A percentile compares a stretch with the other conserved stretches of the same genome.
Conservation (phyloP, 2,329 filamentous ascomycete species). For the Sclerotinia borealis region DNA sequence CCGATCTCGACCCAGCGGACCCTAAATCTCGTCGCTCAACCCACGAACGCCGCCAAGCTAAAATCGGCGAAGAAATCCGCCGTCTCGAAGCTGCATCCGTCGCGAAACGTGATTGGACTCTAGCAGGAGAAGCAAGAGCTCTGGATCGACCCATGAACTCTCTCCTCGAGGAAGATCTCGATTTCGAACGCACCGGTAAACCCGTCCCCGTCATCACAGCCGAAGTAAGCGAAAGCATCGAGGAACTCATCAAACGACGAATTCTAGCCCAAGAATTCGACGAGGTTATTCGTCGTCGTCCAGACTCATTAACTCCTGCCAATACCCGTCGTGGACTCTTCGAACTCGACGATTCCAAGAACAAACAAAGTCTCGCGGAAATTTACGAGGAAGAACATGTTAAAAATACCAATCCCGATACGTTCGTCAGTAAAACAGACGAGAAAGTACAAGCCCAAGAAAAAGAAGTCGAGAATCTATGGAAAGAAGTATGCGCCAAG, state of each 20-base stretch:
- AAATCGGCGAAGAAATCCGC: constrained; percentile 83
- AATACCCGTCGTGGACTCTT: constrained; percentile 59
- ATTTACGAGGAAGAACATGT: constrained; percentile 92
- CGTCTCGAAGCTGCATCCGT: constrained; percentile 84
- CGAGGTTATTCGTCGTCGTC: constrained; percentile 76
- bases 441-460: constrained; percentile 80
- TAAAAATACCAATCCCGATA: constrained; percentile 67
- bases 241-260: constrained; percentile 87
- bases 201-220: constrained; percentile 90
- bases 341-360: constrained; percentile 79
- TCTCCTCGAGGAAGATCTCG: constrained; percentile 86
- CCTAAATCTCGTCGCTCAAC: constrained; percentile 70
- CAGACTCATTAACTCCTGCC: constrained; percentile 60
- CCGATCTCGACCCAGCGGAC: constrained; percentile 62
- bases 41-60: constrained; percentile 81
- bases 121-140: constrained; percentile 81
- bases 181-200: constrained; percentile 93
- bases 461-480: constrained; percentile 73
- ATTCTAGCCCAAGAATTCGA: constrained; percentile 90
- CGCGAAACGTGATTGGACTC: constrained; percentile 83
- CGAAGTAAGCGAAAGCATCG: constrained; percentile 84
- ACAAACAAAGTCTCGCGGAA: constrained; percentile 81
- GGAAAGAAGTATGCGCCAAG: constrained; percentile 72
- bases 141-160: constrained; percentile 83
- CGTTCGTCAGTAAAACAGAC: constrained; percentile 73